Conservation (phyloP, 1,284 basidiomycete genomes). For the Pascua guehoae region DNA sequence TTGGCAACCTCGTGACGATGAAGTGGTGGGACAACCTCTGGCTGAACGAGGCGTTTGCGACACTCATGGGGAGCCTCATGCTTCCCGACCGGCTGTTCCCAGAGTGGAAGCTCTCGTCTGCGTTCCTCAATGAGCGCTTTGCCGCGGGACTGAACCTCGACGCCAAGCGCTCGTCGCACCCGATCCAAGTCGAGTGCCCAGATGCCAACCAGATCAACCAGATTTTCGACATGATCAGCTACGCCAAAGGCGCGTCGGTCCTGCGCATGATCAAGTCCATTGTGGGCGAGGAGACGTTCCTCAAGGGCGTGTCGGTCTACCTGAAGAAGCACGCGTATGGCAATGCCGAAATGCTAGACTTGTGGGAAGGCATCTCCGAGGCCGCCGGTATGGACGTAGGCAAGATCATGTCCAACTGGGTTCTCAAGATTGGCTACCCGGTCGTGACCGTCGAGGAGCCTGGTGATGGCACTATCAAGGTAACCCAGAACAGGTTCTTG, state of each 20-base stretch:
- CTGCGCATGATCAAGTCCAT: constrained; percentile 87
- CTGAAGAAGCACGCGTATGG: constrained; percentile 80
- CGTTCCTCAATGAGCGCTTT: constrained; percentile 56
- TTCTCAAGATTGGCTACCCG: constrained; percentile 82
- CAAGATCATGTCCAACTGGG: constrained; percentile 88
- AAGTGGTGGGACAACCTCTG: constrained; percentile 89
- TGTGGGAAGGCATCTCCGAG: constrained; percentile 83
- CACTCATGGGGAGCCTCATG: constrained; percentile 79
- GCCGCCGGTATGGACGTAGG: constrained; percentile 75
- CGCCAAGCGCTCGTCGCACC: constrained; percentile 85
- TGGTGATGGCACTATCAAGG: constrained; percentile 60
- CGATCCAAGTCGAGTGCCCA: constrained; percentile 88
- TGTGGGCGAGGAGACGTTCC: constrained; percentile 83
- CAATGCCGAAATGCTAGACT: constrained; percentile 79
- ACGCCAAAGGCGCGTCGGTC: constrained; percentile 79
- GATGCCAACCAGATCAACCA: constrained; percentile 83
- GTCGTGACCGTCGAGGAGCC: constrained; percentile 81
- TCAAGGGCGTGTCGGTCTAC: constrained; percentile 84
- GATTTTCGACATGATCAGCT: constrained; percentile 82
- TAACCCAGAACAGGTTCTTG: constrained; percentile 89
- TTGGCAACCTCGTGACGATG: constrained; percentile 58
- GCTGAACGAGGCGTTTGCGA: constrained; percentile 75
- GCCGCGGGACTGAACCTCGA: constrained; percentile 71
- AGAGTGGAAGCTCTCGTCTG: constrained; percentile 55
- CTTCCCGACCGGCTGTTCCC: constrained; percentile 65